These are phyloP conservation scores for Aspergillus felis DNA, from an alignment of 2,329 filamentous ascomycete genomes.

Conservation along the genomic window DNA sequence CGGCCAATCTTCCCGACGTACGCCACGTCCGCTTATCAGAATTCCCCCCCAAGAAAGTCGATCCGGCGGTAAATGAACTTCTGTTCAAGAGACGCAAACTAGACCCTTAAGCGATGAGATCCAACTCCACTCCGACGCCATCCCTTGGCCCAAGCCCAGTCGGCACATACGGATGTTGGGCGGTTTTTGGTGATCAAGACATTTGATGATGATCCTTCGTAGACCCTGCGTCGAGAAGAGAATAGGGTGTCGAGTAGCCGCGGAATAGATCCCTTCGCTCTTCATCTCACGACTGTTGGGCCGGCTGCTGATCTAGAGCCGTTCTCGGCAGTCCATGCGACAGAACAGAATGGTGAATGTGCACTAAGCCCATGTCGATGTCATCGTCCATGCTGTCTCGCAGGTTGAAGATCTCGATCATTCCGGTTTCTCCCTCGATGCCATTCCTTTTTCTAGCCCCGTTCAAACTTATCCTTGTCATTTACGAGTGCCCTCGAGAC, in stretches of 20 bases:
- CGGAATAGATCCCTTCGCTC: constrained; percentile 10
- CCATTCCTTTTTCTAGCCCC: constrained; percentile 1
- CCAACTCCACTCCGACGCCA: constrained; percentile 1
- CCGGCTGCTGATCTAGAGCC: constrained; percentile 9
- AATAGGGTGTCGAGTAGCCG: constrained; percentile 5
- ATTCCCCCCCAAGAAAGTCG: constrained; percentile 12
- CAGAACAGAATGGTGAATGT: not conserved
- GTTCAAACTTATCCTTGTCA: constrained; percentile 1
- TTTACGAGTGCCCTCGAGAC: not conserved
- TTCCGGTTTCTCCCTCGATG: constrained; percentile 1
- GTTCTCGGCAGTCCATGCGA: not conserved
- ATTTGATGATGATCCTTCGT: constrained; percentile 1
- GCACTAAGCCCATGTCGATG: constrained; percentile 3
- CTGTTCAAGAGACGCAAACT: not conserved
- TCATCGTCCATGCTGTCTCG: constrained; percentile 4
- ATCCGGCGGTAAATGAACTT: constrained; percentile 4
- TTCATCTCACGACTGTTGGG: not conserved
- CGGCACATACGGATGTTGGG: constrained; percentile 1
- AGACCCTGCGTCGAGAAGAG: constrained; percentile 1
- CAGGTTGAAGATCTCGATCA: constrained; percentile 18
- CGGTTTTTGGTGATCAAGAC: constrained; percentile 3
- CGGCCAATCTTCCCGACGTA: constrained; percentile 14
- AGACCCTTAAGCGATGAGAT: not conserved
- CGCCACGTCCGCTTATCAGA: constrained; percentile 11
- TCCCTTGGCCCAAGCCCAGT: constrained; percentile 8